Evolutionary conservation across 116 monocot species (phyloP).

Genomic region (Iris pallida): DNA sequence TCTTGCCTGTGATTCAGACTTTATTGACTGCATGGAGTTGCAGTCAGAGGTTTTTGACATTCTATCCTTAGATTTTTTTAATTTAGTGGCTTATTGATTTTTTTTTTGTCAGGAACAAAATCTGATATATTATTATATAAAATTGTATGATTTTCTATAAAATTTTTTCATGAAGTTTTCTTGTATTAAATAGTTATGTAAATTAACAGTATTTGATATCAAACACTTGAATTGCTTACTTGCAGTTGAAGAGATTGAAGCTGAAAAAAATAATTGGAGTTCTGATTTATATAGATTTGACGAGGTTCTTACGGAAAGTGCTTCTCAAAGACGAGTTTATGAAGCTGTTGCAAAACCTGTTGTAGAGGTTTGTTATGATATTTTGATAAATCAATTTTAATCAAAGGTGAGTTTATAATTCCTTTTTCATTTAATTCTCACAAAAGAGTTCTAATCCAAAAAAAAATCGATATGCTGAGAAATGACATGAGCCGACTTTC

Average conservation of each 20-base stretch:
- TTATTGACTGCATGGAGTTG: slow-evolving; percentile 60
- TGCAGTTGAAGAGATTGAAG: slow-evolving; percentile 71
- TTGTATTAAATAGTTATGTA: neutral
- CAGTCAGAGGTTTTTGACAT: slow-evolving; percentile 59
- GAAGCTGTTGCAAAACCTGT: slow-evolving; percentile 84
- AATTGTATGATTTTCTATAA: neutral
- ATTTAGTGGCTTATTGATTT: neutral
- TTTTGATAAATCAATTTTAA: neutral
- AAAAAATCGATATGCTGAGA: too few species aligned
- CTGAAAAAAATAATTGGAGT: slow-evolving; percentile 79
- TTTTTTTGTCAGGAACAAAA: neutral
- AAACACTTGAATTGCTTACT: slow-evolving; percentile 9
- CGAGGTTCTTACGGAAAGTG: slow-evolving; percentile 64
- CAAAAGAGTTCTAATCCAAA: too few species aligned
- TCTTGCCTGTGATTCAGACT: slow-evolving; percentile 43
- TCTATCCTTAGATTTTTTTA: neutral
- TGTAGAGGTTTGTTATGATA: slow-evolving; percentile 56
- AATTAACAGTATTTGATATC: neutral
- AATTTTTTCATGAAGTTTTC: neutral
- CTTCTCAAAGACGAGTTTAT: slow-evolving; percentile 88
- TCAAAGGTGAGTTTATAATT: too few species aligned
- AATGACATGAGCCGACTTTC: too few species aligned
- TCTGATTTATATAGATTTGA: slow-evolving; percentile 76
- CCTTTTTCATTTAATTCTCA: too few species aligned
- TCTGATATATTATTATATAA: neutral